Evolutionary conservation across 2,329 filamentous ascomycete species (phyloP), one percentile per base, ranked within the genome.

Genomic region (Shiraia sp.): DNA sequence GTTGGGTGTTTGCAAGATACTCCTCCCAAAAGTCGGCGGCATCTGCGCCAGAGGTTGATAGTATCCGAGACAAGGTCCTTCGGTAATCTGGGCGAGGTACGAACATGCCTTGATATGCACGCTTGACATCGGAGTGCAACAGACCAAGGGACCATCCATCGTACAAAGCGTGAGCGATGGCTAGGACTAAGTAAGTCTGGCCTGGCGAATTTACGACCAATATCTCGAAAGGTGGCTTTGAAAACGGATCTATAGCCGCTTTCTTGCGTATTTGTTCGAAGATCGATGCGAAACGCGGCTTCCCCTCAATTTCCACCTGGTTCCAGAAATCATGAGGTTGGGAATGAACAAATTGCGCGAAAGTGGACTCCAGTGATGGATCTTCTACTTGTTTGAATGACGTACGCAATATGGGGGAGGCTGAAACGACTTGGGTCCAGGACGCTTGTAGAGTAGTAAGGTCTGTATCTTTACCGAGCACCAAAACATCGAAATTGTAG

Each of bases 131-230:
- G 30, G 78, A 73, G 55, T 93, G 89, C 1, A 96, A 68, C 12
- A 95, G 71, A 3, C 76, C 75, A 10, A 96, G 77, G 2, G 90
- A 95, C 81, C 85, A 90, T 1, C 91, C 91, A 61, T 96, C 91
- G 53, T 96, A 96, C 14, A 96, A 75, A 1, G 90, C 89, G 68
- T 96, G 91, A 0, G 90, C 80, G 27, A 96, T 83, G 0, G 89
- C 91, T 1, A 96, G 64, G 4, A 81, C 43, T n/a, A 82, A 56
- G 42, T 77, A 78, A 3, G 39, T 61, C 12, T 68, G 61, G 5
- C 47, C 36, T 0, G 57, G 40, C 14, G 69, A 59, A 12, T 63
- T 48, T 14, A 75, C 52, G 3, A 75, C 36, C 3, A 66, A 68
- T 10, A 81, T 40, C 12, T 66, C 67, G 19, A 55, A 65, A 36